Base-by-base conservation (phyloP, 495 filamentous ascomycete species). In the Hypomontagnella submonticulosa region DNA sequence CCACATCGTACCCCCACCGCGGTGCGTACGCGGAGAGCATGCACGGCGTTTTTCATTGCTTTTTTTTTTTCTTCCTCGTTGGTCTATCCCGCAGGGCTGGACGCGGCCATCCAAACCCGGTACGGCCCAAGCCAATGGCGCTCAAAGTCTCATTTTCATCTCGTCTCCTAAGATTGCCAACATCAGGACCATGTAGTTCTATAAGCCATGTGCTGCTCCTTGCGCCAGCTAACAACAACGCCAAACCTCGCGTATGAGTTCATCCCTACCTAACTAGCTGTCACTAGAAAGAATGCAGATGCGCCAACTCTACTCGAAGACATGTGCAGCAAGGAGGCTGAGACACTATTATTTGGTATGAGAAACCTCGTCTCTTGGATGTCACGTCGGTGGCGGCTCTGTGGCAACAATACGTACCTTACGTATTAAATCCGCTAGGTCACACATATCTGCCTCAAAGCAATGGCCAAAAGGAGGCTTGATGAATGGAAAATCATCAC, bases 101-200 rank as follows among this genome's bases (percentile, higher is more conserved):
- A 41, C 18, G 19, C 18, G 46, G 48, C 23, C 48, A 6, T 65
- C 7, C 11, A 32, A 52, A 38, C 20, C 19, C 42, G 19, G 43
- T 42, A 19, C 20, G n/a, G 30, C 38, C 30, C 37, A 15, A 23
- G 18, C 40, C 30, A 19, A 49, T 49, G 56, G 49, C 30, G 43
- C 13, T 37, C 13, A 20, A 55, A n/a, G 43, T 61, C 63, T 61
- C 63, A 56, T 15, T 48, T 51, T 66, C 42, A 66, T 60, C 37
- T 50, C 61, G 19, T 36, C 51, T 57, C 30, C 6, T 33, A 50
- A 51, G 36, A 43, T 63, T 51, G 7, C 51, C 42, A 47, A 48
- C 37, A 9, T 40, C 4, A n/a, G 16, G 20, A 37, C 18, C 19
- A 34, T 20, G 13, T 13, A 34, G 27, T 15, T 53, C 48, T 58